phyloP scores from a whole-genome alignment of 805 yeast genomes.

The Schwanniomyces pseudopolymorphus region DNA sequence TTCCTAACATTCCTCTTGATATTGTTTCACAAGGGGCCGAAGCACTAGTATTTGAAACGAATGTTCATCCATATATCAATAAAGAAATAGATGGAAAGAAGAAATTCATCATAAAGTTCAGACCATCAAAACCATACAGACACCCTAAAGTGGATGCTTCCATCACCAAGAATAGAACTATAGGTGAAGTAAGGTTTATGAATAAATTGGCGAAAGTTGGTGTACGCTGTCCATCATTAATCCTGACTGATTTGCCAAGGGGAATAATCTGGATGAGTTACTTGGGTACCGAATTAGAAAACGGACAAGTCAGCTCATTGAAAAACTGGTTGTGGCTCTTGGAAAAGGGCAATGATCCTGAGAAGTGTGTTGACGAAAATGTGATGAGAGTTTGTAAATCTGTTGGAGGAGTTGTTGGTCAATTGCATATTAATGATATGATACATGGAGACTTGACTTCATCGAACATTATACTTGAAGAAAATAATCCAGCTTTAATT shows the following conservation, averaged over 20 bases:
- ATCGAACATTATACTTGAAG: conserved; percentile 70
- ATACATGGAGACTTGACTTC: conserved; percentile 95
- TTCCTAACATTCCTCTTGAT: conserved; percentile 51
- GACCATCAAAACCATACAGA: conserved; percentile 90
- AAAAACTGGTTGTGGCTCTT: conserved; percentile 73
- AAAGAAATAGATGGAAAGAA: conserved; percentile 24
- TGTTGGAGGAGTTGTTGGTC: conserved; percentile 70
- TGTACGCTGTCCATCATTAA: conserved; percentile 67
- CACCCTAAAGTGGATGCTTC: conserved; percentile 77
- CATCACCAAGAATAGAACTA: conserved; percentile 77
- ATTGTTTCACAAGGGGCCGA: conserved; percentile 89
- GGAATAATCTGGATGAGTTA: conserved; percentile 91
- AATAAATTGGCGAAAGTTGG: conserved; percentile 54
- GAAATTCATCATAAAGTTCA: conserved; percentile 68
- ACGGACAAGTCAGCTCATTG: conserved; percentile 58
- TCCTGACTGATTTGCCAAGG: conserved; percentile 71
- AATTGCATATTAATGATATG: conserved; percentile 71
- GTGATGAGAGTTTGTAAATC: conserved; percentile 45
- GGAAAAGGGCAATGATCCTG: conserved; percentile 30
- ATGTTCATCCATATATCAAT: conserved; percentile 62
- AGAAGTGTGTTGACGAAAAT: conserved; percentile 23
- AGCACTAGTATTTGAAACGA: conserved; percentile 69
- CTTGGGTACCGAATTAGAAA: conserved; percentile 55
- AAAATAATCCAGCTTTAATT: conserved; percentile 58
- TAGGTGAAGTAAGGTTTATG: conserved; percentile 80